Conservation (phyloP, 805 yeast species). For the Zygoascus tannicola region DNA sequence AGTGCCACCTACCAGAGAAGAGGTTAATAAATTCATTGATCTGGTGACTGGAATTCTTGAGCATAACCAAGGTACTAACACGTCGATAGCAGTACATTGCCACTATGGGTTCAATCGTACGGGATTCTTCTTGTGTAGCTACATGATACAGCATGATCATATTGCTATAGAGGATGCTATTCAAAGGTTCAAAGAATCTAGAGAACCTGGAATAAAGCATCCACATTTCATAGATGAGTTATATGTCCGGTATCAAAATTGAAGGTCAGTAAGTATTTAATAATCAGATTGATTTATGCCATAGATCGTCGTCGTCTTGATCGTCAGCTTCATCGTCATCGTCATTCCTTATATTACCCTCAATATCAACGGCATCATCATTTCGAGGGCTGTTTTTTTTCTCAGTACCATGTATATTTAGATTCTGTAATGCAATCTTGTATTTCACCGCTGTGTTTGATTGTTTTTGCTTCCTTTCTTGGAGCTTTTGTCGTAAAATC, state of each 20-base stretch:
- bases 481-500: slow-evolving; percentile 3
- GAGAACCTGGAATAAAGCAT: slow-evolving; percentile 68
- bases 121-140: slow-evolving; percentile 64
- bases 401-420: neutral
- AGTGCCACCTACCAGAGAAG: slow-evolving; percentile 56
- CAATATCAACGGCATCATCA: neutral
- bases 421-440: too few relatives aligned
- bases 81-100: slow-evolving; percentile 55
- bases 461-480: neutral
- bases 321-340: neutral
- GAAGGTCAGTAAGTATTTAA: neutral
- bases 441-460: too few relatives aligned
- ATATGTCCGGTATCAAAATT: slow-evolving; percentile 44
- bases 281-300: slow-evolving; percentile 5
- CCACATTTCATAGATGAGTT: slow-evolving; percentile 68
- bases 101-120: slow-evolving; percentile 78
- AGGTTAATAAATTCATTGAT: slow-evolving; percentile 47
- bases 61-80: slow-evolving; percentile 14
- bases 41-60: slow-evolving; percentile 41
- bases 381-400: neutral
- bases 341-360: neutral
- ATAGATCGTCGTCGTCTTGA: slow-evolving; percentile 8
- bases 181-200: slow-evolving; percentile 45
- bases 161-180: slow-evolving; percentile 58
- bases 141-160: slow-evolving; percentile 49